Base-by-base conservation (phyloP, 306 rosid genomes). In the Quillaja saponaria region DNA sequence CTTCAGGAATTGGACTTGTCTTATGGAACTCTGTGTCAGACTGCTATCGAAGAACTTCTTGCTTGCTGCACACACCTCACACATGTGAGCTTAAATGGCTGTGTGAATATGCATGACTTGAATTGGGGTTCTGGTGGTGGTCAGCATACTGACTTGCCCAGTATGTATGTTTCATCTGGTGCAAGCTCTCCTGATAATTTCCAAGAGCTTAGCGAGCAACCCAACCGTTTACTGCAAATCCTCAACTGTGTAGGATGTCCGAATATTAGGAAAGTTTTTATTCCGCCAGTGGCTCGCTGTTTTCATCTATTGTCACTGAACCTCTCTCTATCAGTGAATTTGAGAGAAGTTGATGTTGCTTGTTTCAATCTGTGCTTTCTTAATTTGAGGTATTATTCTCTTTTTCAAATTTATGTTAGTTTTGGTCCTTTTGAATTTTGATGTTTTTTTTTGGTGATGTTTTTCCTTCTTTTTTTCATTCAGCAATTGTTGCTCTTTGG, bases 31-130 rank as follows among this genome's bases (percentile, higher is more conserved):
- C 80, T 94, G 3, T 85, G 97, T 74, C 99, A 89, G 61, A 80
- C 90, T 58, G 94, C 99, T 34, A 94, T 94, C 42, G 99, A 94
- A 68, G 97, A 94, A 80, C 99, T 94, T 78, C 91, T 94, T 62
- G 81, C 96, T 63, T 87, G 95, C 76, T 87, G 99, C 79, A 83
- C 78, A 0, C 97, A 80, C 73, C 91, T 94, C 20, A 94, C 91
- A 11, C 99, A 80, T 62, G 85, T 94, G 84, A 94, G 97, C 88
- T 74, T 94, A 82, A 94, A 90, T 80, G 99, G 99, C 67, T 94
- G 99, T 76, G 85, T 63, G 55, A 87, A 94, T 73, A 85, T 94
- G 99, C 97, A 85, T 75, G 99, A 94, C 67, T 86, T 94, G 63
- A 87, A 87, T 66, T 94, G 99, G 99, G 96, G 84, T 50, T 68